Percentiles rank a stretch among this genome's conserved stretches.
Evolutionary conservation across 805 yeast genomes (phyloP).

Genomic region (Vanderwaltozyma yarrowii): DNA sequence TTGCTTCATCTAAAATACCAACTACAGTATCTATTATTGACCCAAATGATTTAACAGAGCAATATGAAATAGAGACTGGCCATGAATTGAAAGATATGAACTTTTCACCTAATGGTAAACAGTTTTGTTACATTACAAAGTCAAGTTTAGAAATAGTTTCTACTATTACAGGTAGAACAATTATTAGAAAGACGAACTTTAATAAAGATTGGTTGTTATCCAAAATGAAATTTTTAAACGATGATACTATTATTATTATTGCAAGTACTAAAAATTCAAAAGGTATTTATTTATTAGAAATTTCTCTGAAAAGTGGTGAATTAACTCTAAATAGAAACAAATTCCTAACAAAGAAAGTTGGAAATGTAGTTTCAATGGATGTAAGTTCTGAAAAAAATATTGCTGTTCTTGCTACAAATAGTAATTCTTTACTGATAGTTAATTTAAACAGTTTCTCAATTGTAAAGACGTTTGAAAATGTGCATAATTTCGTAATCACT

Average conservation of each 20-base stretch:
- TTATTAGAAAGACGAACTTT: conserved; percentile 28
- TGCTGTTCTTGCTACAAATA: conserved; percentile 39
- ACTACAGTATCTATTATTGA: conserved; percentile 53
- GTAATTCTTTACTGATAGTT: conserved; percentile 50
- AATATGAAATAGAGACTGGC: conserved; percentile 42
- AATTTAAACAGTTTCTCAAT: conserved; percentile 41
- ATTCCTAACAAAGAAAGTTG: conserved; percentile 29
- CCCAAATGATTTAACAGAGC: conserved; percentile 42
- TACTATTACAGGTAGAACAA: conserved; percentile 32
- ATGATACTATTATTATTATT: conserved; percentile 32
- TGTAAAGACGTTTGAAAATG: conserved; percentile 42
- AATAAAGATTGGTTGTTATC: conserved; percentile 21
- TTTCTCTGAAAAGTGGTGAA: conserved; percentile 9
- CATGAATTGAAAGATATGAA: conserved; percentile 53
- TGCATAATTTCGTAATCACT: conserved; percentile 73
- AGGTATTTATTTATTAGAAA: conserved; percentile 24
- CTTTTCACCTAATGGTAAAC: conserved; percentile 55
- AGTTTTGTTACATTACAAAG: conserved; percentile 50
- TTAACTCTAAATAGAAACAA: conserved; percentile 20
- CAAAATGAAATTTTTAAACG: conserved; percentile 28
- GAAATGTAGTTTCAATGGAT: conserved; percentile 47
- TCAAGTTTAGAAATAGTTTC: conserved; percentile 38
- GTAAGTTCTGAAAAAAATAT: conserved; percentile 26
- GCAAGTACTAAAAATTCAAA: conserved; percentile 31
- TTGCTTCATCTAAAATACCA: conserved; percentile 59